A percentile compares a stretch with the other conserved stretches of the same genome.
Conservation (phyloP, 106 monocot species). For the Dactylorhiza incarnata region DNA sequence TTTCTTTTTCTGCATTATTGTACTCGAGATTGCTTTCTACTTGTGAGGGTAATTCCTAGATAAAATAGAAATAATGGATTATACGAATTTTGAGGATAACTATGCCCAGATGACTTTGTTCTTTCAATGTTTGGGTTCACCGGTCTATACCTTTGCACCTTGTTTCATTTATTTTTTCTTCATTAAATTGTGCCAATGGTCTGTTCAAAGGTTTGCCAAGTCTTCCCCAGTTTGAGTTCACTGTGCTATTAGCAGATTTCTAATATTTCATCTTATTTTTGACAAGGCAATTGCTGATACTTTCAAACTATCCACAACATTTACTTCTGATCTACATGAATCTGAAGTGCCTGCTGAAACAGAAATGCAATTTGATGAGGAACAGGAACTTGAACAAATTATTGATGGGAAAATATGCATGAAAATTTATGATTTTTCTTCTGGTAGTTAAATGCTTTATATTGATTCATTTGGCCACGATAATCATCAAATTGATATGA, state of each 20-base stretch:
- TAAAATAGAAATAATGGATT: background rate
- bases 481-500: background rate
- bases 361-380: conserved; percentile 57
- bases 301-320: conserved; percentile 47
- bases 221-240: background rate
- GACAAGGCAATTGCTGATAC: conserved; percentile 83
- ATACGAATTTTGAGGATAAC: background rate
- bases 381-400: conserved; percentile 87
- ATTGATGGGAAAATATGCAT: conserved; percentile 81
- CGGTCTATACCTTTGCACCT: background rate
- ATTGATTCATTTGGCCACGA: background rate
- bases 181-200: background rate
- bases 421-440: conserved; percentile 73
- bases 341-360: conserved; percentile 50
- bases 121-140: background rate
- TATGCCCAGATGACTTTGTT: background rate
- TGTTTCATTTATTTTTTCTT: background rate
- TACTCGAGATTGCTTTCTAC: background rate
- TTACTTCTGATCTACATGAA: conserved; percentile 45
- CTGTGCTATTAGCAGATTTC: conserved; percentile 4
- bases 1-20: background rate
- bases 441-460: conserved; percentile 22
- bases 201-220: background rate
- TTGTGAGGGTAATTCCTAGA: background rate
- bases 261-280: conserved; percentile 11